Base-by-base conservation (phyloP, 495 filamentous ascomycete genomes). In the Neurospora sp. region DNA sequence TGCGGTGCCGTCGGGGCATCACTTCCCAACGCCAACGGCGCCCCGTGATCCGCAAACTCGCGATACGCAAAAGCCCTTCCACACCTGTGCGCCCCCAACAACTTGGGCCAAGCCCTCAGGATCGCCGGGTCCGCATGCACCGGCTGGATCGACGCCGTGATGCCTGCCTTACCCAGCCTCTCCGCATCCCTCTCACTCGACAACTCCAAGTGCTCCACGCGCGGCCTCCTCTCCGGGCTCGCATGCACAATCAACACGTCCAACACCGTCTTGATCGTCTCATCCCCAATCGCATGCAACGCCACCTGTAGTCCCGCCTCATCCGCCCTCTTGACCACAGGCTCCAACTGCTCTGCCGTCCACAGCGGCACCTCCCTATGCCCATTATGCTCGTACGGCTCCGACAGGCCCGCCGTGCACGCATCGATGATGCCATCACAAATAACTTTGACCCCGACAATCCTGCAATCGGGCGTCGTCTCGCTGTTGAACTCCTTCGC, bases 371-470 rank as follows among this genome's bases (percentile, higher is more conserved):
- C 86, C 53, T 83, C 80, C 4, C 77, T 77, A 42, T 82, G 76
- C 6, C 75, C 76, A 71, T 86, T 84, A n/a, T 82, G 82, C 14
- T 83, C 77, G 76, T 92, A 92, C 6, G 90, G 89, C 77, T 90
- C 84, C 5, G 82, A 79, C 39, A 92, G 79, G 4, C 86, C 88
- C 0, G 90, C 90, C 5, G 90, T 92, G 77, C 89, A 92, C 0
- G 86, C 88, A 72, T 92, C 90, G 61, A 92, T 82, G 9, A 91
- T 87, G 1, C 90, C 90, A 71, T 92, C 90, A 72, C 88, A 89
- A 59, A 92, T 91, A 27, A 92, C 80, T 73, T 92, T 92, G 75
- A 91, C 86, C n/a, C 90, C 90, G 2, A 87, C 84, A 18, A 92
- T 80, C 39, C 87, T 81, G 69, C 89, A 88, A 59, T 87, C 84